Conservation (phyloP, 2,329 filamentous ascomycete species). For the Dryadomyces sulphureus region DNA sequence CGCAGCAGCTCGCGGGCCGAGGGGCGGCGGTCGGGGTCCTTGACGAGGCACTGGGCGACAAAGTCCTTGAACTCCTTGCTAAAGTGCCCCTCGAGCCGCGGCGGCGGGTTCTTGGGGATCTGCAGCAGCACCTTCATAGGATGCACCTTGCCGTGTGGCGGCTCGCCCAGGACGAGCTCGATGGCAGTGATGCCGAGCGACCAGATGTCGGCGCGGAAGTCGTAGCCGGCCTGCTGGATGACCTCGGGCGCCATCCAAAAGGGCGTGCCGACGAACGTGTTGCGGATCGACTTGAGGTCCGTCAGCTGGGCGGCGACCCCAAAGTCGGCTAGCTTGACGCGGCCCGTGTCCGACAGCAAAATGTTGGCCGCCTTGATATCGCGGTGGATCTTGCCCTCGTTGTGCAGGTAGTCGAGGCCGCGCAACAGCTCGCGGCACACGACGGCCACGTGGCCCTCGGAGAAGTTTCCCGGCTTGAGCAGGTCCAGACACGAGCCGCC, state of each 20-base stretch:
- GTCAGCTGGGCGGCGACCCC: conserved; percentile 92
- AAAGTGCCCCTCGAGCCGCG: conserved; percentile 71
- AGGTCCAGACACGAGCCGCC: conserved; percentile 91
- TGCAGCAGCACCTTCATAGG: conserved; percentile 90
- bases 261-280: conserved; percentile 94
- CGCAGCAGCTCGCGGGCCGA: conserved; percentile 76
- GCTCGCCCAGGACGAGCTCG: conserved; percentile 77
- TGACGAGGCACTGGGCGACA: conserved; percentile 75
- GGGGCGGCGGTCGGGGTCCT: conserved; percentile 73
- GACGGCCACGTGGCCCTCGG: conserved; percentile 82
- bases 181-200: conserved; percentile 84
- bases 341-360: conserved; percentile 76
- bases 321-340: conserved; percentile 93
- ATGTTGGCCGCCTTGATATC: conserved; percentile 97
- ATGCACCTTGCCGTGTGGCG: conserved; percentile 72
- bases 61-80: conserved; percentile 92
- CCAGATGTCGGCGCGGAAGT: conserved; percentile 91
- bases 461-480: conserved; percentile 79
- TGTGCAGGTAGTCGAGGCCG: conserved; percentile 85
- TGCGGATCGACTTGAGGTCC: conserved; percentile 92
- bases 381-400: conserved; percentile 87
- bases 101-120: conserved; percentile 78
- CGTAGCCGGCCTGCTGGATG: conserved; percentile 69
- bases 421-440: conserved; percentile 82
- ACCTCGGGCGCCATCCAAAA: conserved; percentile 97